A percentile compares a stretch with the other conserved stretches of the same genome.
phyloP scores from a whole-genome alignment of 2,329 filamentous ascomycete species.

The Neoarthrinium moseri region DNA sequence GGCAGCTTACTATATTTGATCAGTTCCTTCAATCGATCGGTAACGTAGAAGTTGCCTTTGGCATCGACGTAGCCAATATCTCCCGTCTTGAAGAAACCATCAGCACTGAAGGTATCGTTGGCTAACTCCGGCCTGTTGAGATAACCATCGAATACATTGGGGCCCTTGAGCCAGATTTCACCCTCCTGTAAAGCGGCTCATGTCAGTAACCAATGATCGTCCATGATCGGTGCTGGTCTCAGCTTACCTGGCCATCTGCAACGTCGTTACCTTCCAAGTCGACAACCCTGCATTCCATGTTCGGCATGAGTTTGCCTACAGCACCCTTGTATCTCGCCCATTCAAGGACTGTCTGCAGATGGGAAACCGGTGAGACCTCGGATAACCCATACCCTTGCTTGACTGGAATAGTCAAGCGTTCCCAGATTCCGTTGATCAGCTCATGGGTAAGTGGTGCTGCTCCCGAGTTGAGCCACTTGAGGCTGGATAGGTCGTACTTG shows the following conservation, averaged over 20 bases:
- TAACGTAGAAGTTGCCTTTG: constrained; percentile 83
- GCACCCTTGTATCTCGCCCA: constrained; percentile 77
- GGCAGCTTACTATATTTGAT: constrained; percentile 56
- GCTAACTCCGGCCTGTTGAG: constrained; percentile 72
- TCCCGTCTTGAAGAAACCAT: constrained; percentile 89
- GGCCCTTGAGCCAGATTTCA: constrained; percentile 76
- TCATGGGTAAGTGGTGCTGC: constrained; percentile 83
- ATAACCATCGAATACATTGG: constrained; percentile 79
- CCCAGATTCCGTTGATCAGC: constrained; percentile 73
- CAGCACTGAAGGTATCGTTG: constrained; percentile 66
- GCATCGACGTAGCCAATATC: constrained; percentile 79
- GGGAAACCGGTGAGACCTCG: constrained; percentile 80
- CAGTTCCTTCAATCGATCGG: constrained; percentile 75
- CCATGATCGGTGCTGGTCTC: too few species aligned
- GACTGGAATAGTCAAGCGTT: constrained; percentile 72
- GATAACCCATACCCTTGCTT: constrained; percentile 93
- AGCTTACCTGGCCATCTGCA: constrained; percentile 43
- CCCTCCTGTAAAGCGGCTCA: constrained; percentile 57
- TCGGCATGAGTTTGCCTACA: constrained; percentile 75
- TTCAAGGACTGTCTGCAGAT: constrained; percentile 70
- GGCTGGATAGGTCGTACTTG: constrained; percentile 75
- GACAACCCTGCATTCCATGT: constrained; percentile 81
- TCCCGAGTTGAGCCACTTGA: constrained; percentile 84
- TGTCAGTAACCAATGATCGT: neutral
- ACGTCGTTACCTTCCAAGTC: constrained; percentile 58